Base-by-base conservation (phyloP, 2,329 filamentous ascomycete species). In the Colletotrichum melonis region DNA sequence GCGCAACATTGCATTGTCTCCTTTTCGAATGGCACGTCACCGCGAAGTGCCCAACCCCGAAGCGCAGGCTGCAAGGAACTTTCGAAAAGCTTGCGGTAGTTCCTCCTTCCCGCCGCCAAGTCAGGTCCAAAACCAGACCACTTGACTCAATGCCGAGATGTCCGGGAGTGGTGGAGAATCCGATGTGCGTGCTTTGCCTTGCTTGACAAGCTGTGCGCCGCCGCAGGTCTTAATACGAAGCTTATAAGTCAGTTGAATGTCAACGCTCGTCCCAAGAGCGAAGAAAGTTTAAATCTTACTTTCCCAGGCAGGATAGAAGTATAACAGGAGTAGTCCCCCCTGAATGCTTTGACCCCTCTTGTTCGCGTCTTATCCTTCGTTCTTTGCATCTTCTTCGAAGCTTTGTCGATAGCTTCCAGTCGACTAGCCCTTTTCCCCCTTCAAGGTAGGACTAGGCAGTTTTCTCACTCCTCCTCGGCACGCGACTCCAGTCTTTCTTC, bases 101-200 rank as follows among this genome's bases (percentile, higher is more conserved):
- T 54, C 42, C 63, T 46, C 42, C 32, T 42, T 46, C 26, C 42
- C 22, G 42, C 14, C 14, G 42, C 7, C 24, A 52, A 63, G 52
- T 52, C 59, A 69, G 42, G 55, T 49, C 52, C 35, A 19, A 54
- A 64, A 32, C 55, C 24, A 64, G 32, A 38, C 28, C 54, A 58
- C 67, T 73, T 66, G 62, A 62, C 35, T 73, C 56, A 62, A 73
- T 73, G 67, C 67, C 71, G 71, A 62, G 60, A 52, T 60, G 71
- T 57, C 71, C 67, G 71, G 66, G 26, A 26, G 26, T 56, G 67
- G 55, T 35, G 52, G 28, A 26, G 24, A 66, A 73, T 71, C 62
- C 56, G 60, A 66, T 73, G 56, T 49, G 42, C 38, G 16, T 19
- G 38, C 38, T 42, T 42, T 42, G 38, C 38, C 38, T 42, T 62